Conservation (phyloP, 768 basidiomycete species). For the Gautieria morchelliformis region DNA sequence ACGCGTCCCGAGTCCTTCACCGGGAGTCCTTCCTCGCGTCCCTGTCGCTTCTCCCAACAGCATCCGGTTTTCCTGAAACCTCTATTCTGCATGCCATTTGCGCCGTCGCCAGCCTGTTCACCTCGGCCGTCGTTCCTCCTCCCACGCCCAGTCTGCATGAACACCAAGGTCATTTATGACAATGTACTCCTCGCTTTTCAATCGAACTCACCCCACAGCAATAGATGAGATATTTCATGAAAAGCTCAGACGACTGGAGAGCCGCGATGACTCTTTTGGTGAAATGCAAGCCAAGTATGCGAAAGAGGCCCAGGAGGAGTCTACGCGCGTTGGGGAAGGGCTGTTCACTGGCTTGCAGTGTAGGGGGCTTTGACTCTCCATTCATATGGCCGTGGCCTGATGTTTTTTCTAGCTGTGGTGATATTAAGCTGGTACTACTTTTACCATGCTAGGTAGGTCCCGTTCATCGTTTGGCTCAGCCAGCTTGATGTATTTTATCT, state of each 20-base stretch:
- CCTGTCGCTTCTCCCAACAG: constrained; percentile 53
- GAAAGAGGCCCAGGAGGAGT: constrained; percentile 37
- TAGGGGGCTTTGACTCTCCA: constrained; percentile 16
- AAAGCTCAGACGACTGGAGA: constrained; percentile 29
- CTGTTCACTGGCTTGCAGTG: constrained; percentile 57
- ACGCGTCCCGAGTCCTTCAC: constrained; percentile 64
- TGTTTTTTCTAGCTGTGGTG: constrained; percentile 37
- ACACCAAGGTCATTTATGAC: constrained; percentile 8
- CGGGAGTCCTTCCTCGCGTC: constrained; percentile 52
- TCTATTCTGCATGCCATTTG: constrained; percentile 81
- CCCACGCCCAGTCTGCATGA: constrained; percentile 42
- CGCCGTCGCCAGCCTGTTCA: constrained; percentile 69
- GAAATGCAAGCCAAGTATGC: constrained; percentile 43
- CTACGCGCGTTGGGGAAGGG: constrained; percentile 41
- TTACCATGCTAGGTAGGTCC: constrained; percentile 55
- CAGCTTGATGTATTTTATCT: constrained; percentile 5
- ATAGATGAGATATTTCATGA: constrained; percentile 48
- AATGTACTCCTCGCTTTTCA: too few relatives aligned
- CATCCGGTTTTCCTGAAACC: constrained; percentile 62
- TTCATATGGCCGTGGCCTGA: neutral
- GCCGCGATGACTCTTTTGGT: constrained; percentile 11
- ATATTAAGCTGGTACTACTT: constrained; percentile 67
- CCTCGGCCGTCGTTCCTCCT: constrained; percentile 52
- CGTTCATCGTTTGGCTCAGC: neutral
- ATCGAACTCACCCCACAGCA: neutral